Percentiles rank a stretch among this genome's conserved stretches.
Conservation (phyloP, 1,284 basidiomycete species). For the Ceratobasidium papillatum region DNA sequence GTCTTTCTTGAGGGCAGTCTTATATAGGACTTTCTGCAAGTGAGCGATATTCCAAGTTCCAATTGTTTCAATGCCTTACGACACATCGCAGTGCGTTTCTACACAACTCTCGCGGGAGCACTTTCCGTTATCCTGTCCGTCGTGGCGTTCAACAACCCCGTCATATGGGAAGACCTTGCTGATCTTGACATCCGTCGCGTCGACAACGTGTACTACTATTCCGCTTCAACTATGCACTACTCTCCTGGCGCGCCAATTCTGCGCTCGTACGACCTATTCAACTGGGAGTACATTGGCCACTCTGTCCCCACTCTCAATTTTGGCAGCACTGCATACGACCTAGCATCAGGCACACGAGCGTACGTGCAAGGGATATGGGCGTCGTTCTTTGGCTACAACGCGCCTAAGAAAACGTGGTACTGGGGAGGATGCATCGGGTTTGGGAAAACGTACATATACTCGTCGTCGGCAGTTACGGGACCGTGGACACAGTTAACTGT, state of each 20-base stretch:
- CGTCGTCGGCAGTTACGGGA: background rate
- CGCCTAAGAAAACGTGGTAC: conserved; percentile 46
- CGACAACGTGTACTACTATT: conserved; percentile 47
- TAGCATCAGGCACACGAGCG: conserved; percentile 42
- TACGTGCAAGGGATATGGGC: conserved; percentile 50
- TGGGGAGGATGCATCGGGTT: conserved; percentile 49
- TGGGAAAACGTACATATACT: conserved; percentile 45
- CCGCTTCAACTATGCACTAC: conserved; percentile 41
- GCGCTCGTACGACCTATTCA: conserved; percentile 48
- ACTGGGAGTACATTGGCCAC: conserved; percentile 50
- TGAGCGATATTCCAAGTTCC: no score
- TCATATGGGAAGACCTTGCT: conserved; percentile 48
- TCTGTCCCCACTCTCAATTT: conserved; percentile 48
- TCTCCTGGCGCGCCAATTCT: no score
- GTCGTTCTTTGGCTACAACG: conserved; percentile 46
- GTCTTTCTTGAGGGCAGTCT: no score
- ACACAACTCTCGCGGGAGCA: background rate
- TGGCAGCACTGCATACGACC: conserved; percentile 45
- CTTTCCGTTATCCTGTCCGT: background rate
- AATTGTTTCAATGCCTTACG: no score
- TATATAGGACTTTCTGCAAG: no score
- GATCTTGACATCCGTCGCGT: conserved; percentile 46
- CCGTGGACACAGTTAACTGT: conserved; percentile 30
- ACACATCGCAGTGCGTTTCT: conserved; percentile 7
- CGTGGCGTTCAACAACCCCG: conserved; percentile 45